Base-by-base conservation (phyloP, 1,139 yeast species). In the Zygotorulaspora mrakii region DNA sequence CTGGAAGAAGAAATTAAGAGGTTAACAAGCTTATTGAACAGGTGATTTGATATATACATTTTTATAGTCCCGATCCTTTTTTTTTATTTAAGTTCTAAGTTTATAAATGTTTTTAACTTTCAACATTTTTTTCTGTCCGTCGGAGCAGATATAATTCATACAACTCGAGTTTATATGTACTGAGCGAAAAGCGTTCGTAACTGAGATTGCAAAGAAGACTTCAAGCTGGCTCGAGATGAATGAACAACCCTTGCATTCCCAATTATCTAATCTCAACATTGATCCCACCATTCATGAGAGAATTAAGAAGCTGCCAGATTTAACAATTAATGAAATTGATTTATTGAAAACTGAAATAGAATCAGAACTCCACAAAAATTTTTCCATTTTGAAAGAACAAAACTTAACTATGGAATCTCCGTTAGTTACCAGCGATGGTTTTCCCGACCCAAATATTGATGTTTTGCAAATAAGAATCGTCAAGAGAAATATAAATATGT, bases 381-480 rank as follows among this genome's bases (percentile, higher is more conserved):
- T 49, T 18, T 43, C 43, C 8, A 20, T 39, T 2, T 42, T 58
- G 13, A 17, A 36, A 7, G 37, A 53, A 45, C 67, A 68, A 30
- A 64, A 67, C 26, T 79, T 73, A 1, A 77, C 73, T 47, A 78
- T 87, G 88, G 62, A 71, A 13, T 79, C 94, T 0, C 69, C 79
- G 0, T 65, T 89, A 49, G 61, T 83, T 2, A 74, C 83, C 0
- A 46, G 55, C 0, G 95, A 89, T 54, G 96, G 96, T 25, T 91
- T 76, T 52, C 98, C 98, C 0, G 68, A 96, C 26, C 66, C 71
- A 11, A 97, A 91, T 57, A 74, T 89, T 22, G 95, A 91, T 54
- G 84, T 89, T 4, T 78, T 73, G 26, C 73, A 83, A 26, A 68
- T 79, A 2, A 66, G 94, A 38, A 65, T 75, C n/a, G 56, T 77